Evolutionary conservation across 2,329 filamentous ascomycete species (phyloP).

Genomic region (Colletotrichum lini): DNA sequence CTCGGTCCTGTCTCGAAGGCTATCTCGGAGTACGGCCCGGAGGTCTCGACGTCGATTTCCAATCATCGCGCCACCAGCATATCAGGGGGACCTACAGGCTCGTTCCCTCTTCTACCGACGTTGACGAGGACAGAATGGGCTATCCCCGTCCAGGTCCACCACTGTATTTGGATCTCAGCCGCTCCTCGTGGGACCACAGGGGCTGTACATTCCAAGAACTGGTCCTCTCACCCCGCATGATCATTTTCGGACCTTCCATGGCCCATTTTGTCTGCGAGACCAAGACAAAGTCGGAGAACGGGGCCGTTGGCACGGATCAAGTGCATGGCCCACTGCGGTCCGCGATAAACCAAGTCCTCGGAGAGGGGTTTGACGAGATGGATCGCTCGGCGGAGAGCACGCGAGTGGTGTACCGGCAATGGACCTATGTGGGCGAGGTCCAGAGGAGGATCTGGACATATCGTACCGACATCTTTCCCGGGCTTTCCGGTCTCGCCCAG

Average conservation of each 20-base stretch:
- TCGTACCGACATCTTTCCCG: neutral
- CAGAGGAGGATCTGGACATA: slow-evolving; percentile 3
- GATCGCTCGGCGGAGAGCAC: too few species aligned
- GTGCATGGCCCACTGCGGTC: too few species aligned
- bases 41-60: neutral
- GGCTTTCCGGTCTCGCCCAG: slow-evolving; percentile 6
- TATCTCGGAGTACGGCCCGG: neutral
- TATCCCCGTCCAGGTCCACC: neutral
- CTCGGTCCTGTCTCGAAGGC: slow-evolving; percentile 2
- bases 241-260: slow-evolving; percentile 2
- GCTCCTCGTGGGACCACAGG: slow-evolving; percentile 5
- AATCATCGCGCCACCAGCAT: neutral
- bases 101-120: neutral
- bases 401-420: too few species aligned
- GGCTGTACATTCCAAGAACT: slow-evolving; percentile 23
- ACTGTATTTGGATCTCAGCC: neutral
- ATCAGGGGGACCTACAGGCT: slow-evolving; percentile 2
- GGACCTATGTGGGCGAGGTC: too few species aligned
- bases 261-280: slow-evolving; percentile 14
- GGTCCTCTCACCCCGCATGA: neutral
- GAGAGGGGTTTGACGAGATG: too few species aligned
- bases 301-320: too few species aligned
- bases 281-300: neutral
- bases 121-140: too few species aligned
- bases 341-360: too few species aligned